Evolutionary conservation across 352 stramenopile genomes (phyloP), one percentile per base, ranked within the genome.

Genomic region (Globisporangium cylindrosporum): DNA sequence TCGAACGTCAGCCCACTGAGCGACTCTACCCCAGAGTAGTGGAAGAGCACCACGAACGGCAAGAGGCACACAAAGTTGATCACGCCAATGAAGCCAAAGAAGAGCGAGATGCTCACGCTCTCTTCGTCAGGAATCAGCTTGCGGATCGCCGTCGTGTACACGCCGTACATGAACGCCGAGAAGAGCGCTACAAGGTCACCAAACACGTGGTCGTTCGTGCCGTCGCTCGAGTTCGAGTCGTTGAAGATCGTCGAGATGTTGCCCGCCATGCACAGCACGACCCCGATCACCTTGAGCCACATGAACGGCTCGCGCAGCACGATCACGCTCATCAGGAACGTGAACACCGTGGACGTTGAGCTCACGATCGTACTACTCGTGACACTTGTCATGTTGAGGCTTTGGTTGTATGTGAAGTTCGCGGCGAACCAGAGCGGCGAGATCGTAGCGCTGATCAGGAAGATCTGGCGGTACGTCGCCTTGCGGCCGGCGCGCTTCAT

Each of bases 1-100:
- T 95, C 80, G 56, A 79, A 61, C 46, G 77, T 90, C 6, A 95
- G 66, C 43, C 78, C 73, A 20, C 79, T 66, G 34, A 96, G 82
- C 24, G 81, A 90, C 71, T 94, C 84, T 41, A 92, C 69, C 53
- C 78, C 79, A 0, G 83, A 88, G 68, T 73, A 86, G 73, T 95
- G 85, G 70, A 92, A 85, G 32, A 89, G 36, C 54, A 93, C 54
- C 3, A 91, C 75, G 25, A 90, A 69, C 24, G 80, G 80, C 36
- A 81, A 24, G 43, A 98, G 75, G 2, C 82, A 55, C 7, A 97
- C 69, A 65, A 91, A 90, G 79, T 97, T 98, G 66, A 95, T 74
- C 9, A 97, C 67, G 46, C 97, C 96, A 46, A 99, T 81, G 71
- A 98, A 98, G n/a, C 97, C 97, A 66, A 99, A 96, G 64, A 99